These are phyloP conservation scores for Annulohypoxylon stygium DNA, from an alignment of 495 filamentous ascomycete species.

Conservation along the genomic window DNA sequence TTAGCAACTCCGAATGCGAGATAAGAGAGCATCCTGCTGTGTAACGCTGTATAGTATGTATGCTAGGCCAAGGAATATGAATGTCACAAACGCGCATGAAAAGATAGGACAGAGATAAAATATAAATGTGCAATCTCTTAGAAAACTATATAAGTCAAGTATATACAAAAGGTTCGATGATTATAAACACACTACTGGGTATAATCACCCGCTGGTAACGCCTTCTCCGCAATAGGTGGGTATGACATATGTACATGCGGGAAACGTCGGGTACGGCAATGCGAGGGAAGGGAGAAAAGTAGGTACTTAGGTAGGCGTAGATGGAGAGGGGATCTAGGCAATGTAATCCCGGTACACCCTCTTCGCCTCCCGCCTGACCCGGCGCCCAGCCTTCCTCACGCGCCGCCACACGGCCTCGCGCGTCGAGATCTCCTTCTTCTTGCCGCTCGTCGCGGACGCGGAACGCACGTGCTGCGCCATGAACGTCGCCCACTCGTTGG, in stretches of 20 bases:
- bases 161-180: slow-evolving; percentile 7
- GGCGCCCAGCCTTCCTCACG: slow-evolving; percentile 43
- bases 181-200: slow-evolving; percentile 1
- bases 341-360: slow-evolving; percentile 46
- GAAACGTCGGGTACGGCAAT: neutral
- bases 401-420: slow-evolving; percentile 44
- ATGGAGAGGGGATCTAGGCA: slow-evolving; percentile 15
- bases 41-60: neutral
- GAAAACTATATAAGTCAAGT: neutral
- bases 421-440: slow-evolving; percentile 40
- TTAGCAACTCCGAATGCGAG: slow-evolving; percentile 1
- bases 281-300: too few species aligned
- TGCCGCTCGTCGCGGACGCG: slow-evolving; percentile 26
- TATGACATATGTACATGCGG: neutral
- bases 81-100: neutral
- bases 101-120: neutral
- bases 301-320: neutral
- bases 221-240: neutral
- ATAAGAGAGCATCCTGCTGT: neutral
- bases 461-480: slow-evolving; percentile 51
- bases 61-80: too few species aligned
- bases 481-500: slow-evolving; percentile 76
- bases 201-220: slow-evolving; percentile 9
- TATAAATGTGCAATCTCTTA: neutral
- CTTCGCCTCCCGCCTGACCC: slow-evolving; percentile 46